Percentiles rank a stretch among this genome's conserved stretches.
phyloP scores from a whole-genome alignment of 75 land plant genomes.

The Larix kaempferi region DNA sequence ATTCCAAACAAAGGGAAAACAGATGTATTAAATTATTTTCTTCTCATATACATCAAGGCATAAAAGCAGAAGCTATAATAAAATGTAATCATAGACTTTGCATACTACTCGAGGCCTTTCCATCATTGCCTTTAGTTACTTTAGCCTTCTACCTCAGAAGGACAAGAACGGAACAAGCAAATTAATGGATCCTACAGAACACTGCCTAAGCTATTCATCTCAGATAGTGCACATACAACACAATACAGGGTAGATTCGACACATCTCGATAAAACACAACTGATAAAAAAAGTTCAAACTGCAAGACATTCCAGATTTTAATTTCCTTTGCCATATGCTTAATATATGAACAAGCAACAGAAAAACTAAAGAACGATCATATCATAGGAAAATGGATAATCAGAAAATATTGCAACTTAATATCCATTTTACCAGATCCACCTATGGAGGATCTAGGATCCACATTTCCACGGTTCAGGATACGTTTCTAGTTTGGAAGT shows the following conservation, averaged over 20 bases:
- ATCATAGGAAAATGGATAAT: no score
- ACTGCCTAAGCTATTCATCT: not conserved
- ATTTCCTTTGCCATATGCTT: no score
- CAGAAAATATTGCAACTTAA: no score
- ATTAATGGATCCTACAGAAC: not conserved
- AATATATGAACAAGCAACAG: no score
- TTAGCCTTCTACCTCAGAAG: not conserved
- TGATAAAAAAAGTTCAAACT: not conserved
- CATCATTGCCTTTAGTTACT: not conserved
- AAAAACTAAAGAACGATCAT: no score
- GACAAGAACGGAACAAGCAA: not conserved
- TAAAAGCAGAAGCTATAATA: not conserved
- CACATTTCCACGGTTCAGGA: no score
- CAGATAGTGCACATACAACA: not conserved
- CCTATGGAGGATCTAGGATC: no score
- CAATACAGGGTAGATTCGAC: not conserved
- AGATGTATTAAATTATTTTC: not conserved
- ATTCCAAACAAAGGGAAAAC: not conserved
- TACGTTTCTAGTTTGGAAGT: no score
- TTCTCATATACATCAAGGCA: constrained; percentile 1
- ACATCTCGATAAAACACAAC: not conserved
- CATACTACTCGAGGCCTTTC: not conserved
- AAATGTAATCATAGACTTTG: no score
- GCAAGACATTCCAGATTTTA: not conserved
- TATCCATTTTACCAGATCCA: no score